Evolutionary conservation across 495 filamentous ascomycete genomes (phyloP).

Genomic region (Penicillium macrosclerotiorum): DNA sequence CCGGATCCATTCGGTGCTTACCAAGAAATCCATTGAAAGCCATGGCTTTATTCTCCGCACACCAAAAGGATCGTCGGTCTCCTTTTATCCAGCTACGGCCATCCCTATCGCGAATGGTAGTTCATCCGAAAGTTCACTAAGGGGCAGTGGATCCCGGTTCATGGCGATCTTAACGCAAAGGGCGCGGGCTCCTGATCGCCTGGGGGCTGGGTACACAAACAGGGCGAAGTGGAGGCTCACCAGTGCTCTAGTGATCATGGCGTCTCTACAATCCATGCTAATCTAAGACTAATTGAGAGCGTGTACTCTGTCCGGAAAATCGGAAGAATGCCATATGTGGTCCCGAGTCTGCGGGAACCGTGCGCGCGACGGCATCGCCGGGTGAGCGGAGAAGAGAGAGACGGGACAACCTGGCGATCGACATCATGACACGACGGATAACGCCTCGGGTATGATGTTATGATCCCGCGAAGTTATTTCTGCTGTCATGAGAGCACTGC

Average conservation of each 20-base stretch:
- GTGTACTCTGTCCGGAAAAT: too few relatives aligned
- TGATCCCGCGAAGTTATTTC: background rate
- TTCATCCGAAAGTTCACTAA: background rate
- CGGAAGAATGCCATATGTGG: too few relatives aligned
- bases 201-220: background rate
- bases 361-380: background rate
- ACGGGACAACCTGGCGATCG: background rate
- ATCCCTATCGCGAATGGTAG: conserved; percentile 3
- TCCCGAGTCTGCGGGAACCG: background rate
- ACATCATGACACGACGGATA: conserved; percentile 1
- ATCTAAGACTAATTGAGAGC: background rate
- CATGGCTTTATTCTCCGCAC: background rate
- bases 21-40: too few relatives aligned
- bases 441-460: background rate
- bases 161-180: conserved; percentile 8
- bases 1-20: too few relatives aligned
- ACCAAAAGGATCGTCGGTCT: conserved; percentile 1
- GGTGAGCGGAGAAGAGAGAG: background rate
- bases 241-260: background rate
- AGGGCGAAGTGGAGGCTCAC: background rate
- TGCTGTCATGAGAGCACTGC: background rate
- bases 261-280: background rate
- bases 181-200: background rate
- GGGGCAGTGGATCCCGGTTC: conserved; percentile 3
- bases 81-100: background rate